Evolutionary conservation across 352 stramenopile genomes (phyloP), one percentile per base, ranked within the genome.

Genomic region (Phytophthora tentaculata): DNA sequence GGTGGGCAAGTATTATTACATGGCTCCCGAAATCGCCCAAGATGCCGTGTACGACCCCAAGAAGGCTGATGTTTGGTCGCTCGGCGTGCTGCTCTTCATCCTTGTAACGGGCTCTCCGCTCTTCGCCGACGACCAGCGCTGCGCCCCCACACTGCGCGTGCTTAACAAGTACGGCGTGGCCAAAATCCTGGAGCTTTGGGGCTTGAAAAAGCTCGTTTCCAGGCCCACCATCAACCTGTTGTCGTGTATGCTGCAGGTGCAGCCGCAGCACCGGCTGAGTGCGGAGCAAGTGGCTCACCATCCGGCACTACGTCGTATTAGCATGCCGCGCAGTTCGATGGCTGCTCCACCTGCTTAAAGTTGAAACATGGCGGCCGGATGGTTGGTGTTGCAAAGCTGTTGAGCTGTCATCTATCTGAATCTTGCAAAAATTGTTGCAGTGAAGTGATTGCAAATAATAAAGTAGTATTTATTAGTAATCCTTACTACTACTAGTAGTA

Each of bases 71-170:
- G 75, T 95, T 20, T 95, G 86, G 86, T 95, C 86, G 57, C 76
- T 95, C 26, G 86, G 86, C 56, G 79, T 95, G 35, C 84, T 95
- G 75, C 62, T 94, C 10, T 94, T 94, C 56, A 88, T 93, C 69
- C 82, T 94, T 73, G 71, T 93, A 16, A 78, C 80, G 0, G 83
- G 83, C 0, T 83, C 80, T 7, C 80, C 79, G 26, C 61, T 88
- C 0, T 67, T 72, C 24, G 51, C 51, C 5, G 64, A 72, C 43
- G 56, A 71, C 9, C 12, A 54, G 23, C 59, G 32, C 12, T 85
- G 86, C 72, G 77, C 80, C 3, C 73, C 76, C 5, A 86, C 81
- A 26, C 65, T 89, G 2, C 71, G 69, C 7, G 73, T 86, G 22
- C 67, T 89, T 17, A 61, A 61, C 41, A 83, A 77, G 52, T 83